Conservation (phyloP, 495 filamentous ascomycete species). For the Chaetomium tenue region DNA sequence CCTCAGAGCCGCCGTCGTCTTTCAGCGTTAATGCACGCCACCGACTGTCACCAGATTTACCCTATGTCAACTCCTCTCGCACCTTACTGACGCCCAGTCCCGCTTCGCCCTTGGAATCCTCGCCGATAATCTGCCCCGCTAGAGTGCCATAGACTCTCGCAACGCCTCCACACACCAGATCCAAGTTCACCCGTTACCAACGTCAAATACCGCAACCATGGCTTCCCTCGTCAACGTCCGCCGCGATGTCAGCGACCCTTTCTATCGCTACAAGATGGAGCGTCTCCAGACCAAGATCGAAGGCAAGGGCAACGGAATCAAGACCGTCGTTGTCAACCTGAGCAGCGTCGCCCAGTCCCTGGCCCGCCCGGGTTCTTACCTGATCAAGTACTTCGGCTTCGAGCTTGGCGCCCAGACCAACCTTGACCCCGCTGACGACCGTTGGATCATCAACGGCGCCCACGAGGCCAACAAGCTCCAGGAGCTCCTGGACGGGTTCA, state of each 20-base stretch:
- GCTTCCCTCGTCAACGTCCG: constrained; percentile 86
- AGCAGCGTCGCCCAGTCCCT: constrained; percentile 91
- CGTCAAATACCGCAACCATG: constrained; percentile 47
- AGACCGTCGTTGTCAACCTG: constrained; percentile 94
- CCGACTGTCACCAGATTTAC: constrained; percentile 46
- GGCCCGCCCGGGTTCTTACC: constrained; percentile 85
- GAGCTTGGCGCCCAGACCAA: constrained; percentile 98
- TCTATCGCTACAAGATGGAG: constrained; percentile 99
- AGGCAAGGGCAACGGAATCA: constrained; percentile 98
- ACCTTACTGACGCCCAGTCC: constrained; percentile 46
- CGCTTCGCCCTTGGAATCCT: constrained; percentile 31
- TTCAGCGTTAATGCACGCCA: constrained; percentile 54
- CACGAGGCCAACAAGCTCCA: constrained; percentile 95
- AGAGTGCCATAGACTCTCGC: constrained; percentile 18
- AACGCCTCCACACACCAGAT: constrained; percentile 5
- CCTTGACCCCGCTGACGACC: constrained; percentile 92
- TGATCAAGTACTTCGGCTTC: constrained; percentile 99
- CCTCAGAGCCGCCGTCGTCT: constrained; percentile 26
- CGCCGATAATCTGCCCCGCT: constrained; percentile 34
- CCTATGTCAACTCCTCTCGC: constrained; percentile 53
- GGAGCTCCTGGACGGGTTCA: constrained; percentile 97
- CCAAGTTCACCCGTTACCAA: constrained; percentile 20
- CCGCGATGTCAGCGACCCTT: constrained; percentile 95
- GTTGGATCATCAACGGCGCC: constrained; percentile 99
- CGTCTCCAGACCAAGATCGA: constrained; percentile 97